phyloP scores from a whole-genome alignment of 345 rosid species.

The Rhizophora mangle region DNA sequence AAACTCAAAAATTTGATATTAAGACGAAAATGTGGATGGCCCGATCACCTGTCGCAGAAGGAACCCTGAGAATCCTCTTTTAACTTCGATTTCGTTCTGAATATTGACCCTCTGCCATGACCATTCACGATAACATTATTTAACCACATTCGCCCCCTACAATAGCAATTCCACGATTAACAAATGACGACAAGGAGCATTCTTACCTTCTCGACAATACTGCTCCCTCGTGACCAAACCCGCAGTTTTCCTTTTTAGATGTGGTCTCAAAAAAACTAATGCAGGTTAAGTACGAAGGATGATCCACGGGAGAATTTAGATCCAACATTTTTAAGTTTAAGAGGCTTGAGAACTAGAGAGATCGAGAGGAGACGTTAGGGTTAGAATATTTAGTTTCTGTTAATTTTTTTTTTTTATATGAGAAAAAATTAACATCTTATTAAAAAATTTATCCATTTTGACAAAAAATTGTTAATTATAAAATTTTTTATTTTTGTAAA shows the following conservation, averaged over 20 bases:
- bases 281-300: no score
- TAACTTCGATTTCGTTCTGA: conserved; percentile 77
- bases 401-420: no score
- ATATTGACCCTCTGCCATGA: conserved; percentile 78
- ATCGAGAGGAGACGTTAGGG: no score
- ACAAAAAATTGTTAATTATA: no score
- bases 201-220: conserved; percentile 89
- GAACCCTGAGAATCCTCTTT: conserved; percentile 52
- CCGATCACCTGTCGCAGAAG: conserved; percentile 46
- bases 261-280: conserved; percentile 67
- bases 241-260: conserved; percentile 90
- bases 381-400: no score
- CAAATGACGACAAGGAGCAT: neutral
- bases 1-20: no score
- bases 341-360: no score
- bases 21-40: conserved; percentile 36
- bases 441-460: no score
- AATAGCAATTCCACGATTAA: neutral
- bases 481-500: no score
- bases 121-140: neutral
- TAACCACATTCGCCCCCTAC: neutral
- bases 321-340: no score
- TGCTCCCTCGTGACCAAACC: conserved; percentile 96
- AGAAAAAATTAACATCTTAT: no score
- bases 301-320: no score